Percentiles rank a stretch among this genome's conserved stretches.
These are phyloP conservation scores for Ustilago nuda DNA, from an alignment of 1,284 basidiomycete species.

Conservation along the genomic window DNA sequence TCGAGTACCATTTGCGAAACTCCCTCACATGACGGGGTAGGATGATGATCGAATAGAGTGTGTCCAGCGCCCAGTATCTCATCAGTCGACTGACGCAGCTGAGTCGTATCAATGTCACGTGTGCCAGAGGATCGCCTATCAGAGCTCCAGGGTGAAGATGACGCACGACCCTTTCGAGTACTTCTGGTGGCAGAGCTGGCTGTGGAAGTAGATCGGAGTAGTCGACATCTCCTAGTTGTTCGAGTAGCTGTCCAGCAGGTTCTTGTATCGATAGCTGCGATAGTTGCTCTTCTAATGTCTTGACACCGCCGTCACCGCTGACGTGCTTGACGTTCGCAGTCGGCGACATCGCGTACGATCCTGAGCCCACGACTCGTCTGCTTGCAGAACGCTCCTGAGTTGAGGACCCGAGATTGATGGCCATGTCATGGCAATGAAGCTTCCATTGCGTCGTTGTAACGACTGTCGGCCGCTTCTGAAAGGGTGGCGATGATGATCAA, in stretches of 20 bases:
- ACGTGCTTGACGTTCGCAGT: neutral
- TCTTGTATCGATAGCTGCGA: slow-evolving; percentile 25
- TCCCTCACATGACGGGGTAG: slow-evolving; percentile 66
- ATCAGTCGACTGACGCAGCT: slow-evolving; percentile 50
- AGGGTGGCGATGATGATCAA: neutral
- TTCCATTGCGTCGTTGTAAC: slow-evolving; percentile 2
- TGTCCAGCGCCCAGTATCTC: slow-evolving; percentile 57
- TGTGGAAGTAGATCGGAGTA: slow-evolving; percentile 26
- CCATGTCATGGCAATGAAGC: slow-evolving; percentile 24
- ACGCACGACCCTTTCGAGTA: slow-evolving; percentile 49
- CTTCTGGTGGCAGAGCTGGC: slow-evolving; percentile 58
- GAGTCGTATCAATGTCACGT: slow-evolving; percentile 52
- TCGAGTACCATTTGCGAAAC: slow-evolving; percentile 63
- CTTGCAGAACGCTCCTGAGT: slow-evolving; percentile 32
- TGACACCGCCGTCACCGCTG: neutral
- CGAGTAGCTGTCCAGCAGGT: slow-evolving; percentile 27
- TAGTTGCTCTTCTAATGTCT: slow-evolving; percentile 15
- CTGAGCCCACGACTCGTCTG: slow-evolving; percentile 36
- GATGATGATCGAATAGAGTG: slow-evolving; percentile 59
- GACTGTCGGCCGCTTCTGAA: neutral
- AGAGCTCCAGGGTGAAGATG: slow-evolving; percentile 44
- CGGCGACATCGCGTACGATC: slow-evolving; percentile 23
- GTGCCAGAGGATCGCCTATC: slow-evolving; percentile 47
- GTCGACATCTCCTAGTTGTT: slow-evolving; percentile 24
- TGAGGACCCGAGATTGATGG: slow-evolving; percentile 8